Evolutionary conservation across 1,284 basidiomycete genomes (phyloP), one percentile per base, ranked within the genome.

Genomic region (Rhodotorula sp.): DNA sequence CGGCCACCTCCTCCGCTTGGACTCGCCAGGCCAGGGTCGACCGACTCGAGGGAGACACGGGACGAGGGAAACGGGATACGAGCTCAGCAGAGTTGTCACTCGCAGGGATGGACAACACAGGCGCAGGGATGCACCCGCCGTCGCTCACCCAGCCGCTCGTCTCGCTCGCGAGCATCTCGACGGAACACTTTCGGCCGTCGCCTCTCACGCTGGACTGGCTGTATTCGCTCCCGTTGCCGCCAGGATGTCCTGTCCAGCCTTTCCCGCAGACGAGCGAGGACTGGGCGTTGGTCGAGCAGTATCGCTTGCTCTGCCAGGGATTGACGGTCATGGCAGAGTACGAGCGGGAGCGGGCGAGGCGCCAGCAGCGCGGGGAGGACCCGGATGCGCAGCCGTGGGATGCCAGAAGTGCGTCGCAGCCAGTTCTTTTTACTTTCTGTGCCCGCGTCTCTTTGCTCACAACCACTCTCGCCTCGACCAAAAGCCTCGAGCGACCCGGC

Each of bases 251-350:
- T 5, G 2, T 18, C 8, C 58, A 62, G 22, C 62, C 65, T n/a
- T 44, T 52, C 24, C 71, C 71, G 46, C 48, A 34, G 47, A 53
- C 65, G 2, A 40, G n/a, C 5, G 44, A 61, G 28, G 57, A 72
- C 37, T 72, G 71, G 68, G 57, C 64, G 15, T 65, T 72, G 56
- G 71, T 70, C 40, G 71, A 72, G 52, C 68, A 67, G 60, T 72
- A 62, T 57, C 56, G 70, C 28, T 47, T 68, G 30, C 28, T 68
- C 37, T 61, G 58, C 46, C 50, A 63, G 44, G 50, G 50, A 0
- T 47, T 71, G 34, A 26, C 20, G 26, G 55, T 64, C 31, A 28
- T 68, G 30, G 67, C 51, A 6, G 54, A 65, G 15, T 65, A 50
- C 26, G 65, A 68, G 60, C 28, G 63, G 15, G 59, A 57, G 47